These are phyloP conservation scores for Metschnikowia bowlesiae DNA, from an alignment of 805 yeast species.

Conservation along the genomic window DNA sequence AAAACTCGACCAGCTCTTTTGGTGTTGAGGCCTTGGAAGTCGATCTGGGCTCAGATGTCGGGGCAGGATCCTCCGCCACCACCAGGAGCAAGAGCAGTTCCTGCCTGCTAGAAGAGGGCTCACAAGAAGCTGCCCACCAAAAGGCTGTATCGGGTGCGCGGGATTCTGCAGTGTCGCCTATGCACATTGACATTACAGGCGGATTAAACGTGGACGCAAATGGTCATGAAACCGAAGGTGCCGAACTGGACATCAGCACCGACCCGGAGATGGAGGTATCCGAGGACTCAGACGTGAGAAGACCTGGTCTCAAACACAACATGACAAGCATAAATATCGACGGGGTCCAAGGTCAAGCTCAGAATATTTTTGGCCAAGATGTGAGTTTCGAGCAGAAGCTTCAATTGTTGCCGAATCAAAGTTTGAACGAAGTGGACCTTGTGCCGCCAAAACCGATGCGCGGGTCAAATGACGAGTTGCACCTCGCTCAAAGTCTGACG, in stretches of 20 bases:
- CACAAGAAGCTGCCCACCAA: background rate
- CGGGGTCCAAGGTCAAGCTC: constrained; percentile 8
- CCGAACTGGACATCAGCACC: constrained; percentile 3
- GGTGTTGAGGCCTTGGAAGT: background rate
- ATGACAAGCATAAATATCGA: background rate
- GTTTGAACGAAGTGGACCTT: constrained; percentile 15
- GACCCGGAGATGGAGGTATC: background rate
- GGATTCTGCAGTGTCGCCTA: background rate
- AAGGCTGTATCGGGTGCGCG: background rate
- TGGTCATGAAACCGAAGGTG: background rate
- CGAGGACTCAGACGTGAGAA: background rate
- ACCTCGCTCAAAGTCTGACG: constrained; percentile 17
- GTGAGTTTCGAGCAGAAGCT: constrained; percentile 23
- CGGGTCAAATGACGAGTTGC: background rate
- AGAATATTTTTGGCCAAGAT: constrained; percentile 17
- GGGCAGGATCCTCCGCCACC: background rate
- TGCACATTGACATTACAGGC: background rate
- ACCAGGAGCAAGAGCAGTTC: constrained; percentile 1
- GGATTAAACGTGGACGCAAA: background rate
- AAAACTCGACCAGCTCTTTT: background rate
- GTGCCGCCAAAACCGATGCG: background rate
- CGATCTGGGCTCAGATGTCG: background rate
- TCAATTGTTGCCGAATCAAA: constrained; percentile 24
- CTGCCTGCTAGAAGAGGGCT: background rate
- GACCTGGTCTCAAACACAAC: background rate